These are phyloP conservation scores for Hypsizygus marmoreus DNA, from an alignment of 768 basidiomycete genomes.

Conservation along the genomic window DNA sequence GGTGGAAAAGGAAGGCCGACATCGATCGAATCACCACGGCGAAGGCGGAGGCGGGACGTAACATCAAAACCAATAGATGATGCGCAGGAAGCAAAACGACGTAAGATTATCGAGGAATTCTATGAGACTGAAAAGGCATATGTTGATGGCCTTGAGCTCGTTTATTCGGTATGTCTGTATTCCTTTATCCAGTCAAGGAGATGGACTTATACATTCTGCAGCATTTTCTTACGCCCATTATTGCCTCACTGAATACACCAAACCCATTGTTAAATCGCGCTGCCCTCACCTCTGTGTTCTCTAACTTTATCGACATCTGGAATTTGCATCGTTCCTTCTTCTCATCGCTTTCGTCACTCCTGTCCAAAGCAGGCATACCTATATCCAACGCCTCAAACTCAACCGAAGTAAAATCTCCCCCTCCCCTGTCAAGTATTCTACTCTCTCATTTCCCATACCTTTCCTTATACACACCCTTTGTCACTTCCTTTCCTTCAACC, in stretches of 20 bases:
- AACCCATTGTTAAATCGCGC: conserved; percentile 69
- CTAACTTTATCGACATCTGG: conserved; percentile 92
- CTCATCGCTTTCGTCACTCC: conserved; percentile 50
- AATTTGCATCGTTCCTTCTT: conserved; percentile 81
- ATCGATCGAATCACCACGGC: conserved; percentile 41
- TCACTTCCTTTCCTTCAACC: conserved; percentile 74
- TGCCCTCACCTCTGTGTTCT: conserved; percentile 75
- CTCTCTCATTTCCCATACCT: conserved; percentile 86
- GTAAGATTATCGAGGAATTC: conserved; percentile 78
- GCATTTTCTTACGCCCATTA: conserved; percentile 84
- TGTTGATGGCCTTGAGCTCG: conserved; percentile 77
- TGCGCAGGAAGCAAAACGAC: conserved; percentile 54
- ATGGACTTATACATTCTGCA: conserved; percentile 33
- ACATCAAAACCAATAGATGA: conserved; percentile 46
- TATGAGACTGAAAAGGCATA: conserved; percentile 82
- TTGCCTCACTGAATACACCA: conserved; percentile 68
- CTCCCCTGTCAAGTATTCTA: conserved; percentile 57
- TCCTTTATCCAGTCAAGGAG: neutral
- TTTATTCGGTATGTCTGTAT: conserved; percentile 66
- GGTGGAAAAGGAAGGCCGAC: conserved; percentile 34
- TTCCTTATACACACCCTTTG: conserved; percentile 83
- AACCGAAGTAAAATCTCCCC: conserved; percentile 28
- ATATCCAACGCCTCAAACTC: conserved; percentile 22
- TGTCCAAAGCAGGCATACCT: conserved; percentile 32
- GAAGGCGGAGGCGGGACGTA: conserved; percentile 36